A percentile compares a stretch with the other conserved stretches of the same genome.
Evolutionary conservation across 2,329 filamentous ascomycete species (phyloP).

Genomic region (Fusarium pseudoanthophilum): DNA sequence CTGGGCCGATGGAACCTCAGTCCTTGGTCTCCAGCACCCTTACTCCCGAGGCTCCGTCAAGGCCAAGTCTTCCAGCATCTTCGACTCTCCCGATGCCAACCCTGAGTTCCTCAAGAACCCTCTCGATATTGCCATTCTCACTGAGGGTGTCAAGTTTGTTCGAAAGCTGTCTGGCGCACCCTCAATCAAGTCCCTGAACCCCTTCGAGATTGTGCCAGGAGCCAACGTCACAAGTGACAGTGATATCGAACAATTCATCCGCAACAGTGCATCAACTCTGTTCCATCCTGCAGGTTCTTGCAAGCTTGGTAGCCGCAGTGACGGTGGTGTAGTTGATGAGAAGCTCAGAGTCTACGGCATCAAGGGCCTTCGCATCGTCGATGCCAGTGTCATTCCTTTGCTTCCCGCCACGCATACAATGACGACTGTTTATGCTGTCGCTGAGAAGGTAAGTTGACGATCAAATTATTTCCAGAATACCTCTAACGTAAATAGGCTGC

Average conservation of each 20-base stretch:
- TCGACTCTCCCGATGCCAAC: constrained; percentile 30
- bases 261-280: constrained; percentile 18
- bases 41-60: constrained; percentile 39
- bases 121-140: constrained; percentile 16
- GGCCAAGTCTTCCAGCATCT: constrained; percentile 25
- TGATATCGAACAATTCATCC: constrained; percentile 30
- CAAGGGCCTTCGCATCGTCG: constrained; percentile 50
- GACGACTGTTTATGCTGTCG: constrained; percentile 44
- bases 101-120: constrained; percentile 34
- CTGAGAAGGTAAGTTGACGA: constrained; percentile 38
- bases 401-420: constrained; percentile 42
- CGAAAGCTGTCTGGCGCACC: constrained; percentile 13
- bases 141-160: constrained; percentile 27
- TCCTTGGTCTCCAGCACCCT: constrained; percentile 36
- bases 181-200: constrained; percentile 8
- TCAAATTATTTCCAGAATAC: fast-evolving
- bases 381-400: constrained; percentile 46
- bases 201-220: constrained; percentile 26
- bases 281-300: constrained; percentile 36
- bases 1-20: constrained; percentile 27
- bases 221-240: constrained; percentile 18
- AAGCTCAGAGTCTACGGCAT: constrained; percentile 42
- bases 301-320: constrained; percentile 54
- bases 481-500: constrained; percentile 13
- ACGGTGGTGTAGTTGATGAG: constrained; percentile 52